These are phyloP conservation scores for Periconia sp. DNA, from an alignment of 2,329 filamentous ascomycete genomes.

Conservation along the genomic window DNA sequence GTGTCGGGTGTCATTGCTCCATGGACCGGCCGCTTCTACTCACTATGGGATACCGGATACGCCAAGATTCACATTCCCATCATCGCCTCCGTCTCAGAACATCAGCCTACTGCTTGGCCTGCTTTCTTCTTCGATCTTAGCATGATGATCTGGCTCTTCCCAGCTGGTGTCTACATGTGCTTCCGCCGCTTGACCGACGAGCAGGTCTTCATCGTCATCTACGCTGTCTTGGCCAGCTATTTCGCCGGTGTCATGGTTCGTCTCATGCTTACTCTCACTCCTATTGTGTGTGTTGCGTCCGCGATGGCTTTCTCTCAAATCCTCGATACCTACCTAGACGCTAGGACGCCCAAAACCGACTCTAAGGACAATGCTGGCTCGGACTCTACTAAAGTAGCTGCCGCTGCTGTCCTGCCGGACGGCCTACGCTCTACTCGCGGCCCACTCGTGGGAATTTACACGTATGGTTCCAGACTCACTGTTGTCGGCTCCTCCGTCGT, in stretches of 20 bases:
- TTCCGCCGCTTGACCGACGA: conserved; percentile 94
- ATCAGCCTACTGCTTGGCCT: conserved; percentile 98
- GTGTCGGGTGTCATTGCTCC: conserved; percentile 91
- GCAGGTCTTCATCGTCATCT: conserved; percentile 97
- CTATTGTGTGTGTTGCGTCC: conserved; percentile 92
- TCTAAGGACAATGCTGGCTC: conserved; percentile 52
- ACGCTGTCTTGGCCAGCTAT: conserved; percentile 95
- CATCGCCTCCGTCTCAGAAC: conserved; percentile 98
- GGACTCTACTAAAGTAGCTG: conserved; percentile 46
- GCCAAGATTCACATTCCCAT: conserved; percentile 99
- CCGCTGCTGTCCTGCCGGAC: conserved; percentile 58
- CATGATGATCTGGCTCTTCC: conserved; percentile 98
- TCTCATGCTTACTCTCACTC: conserved; percentile 96
- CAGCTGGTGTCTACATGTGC: conserved; percentile 96
- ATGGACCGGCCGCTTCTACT: conserved; percentile 99
- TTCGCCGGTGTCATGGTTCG: conserved; percentile 99
- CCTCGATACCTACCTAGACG: conserved; percentile 81
- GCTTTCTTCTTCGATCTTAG: conserved; percentile 99
- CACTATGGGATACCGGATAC: conserved; percentile 97
- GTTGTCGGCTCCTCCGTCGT: conserved; percentile 74
- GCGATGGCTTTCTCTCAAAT: conserved; percentile 88
- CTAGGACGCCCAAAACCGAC: conserved; percentile 64
- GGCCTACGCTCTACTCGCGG: conserved; percentile 73
- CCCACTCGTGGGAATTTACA: conserved; percentile 84
- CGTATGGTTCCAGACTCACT: conserved; percentile 76